Evolutionary conservation across 2,329 filamentous ascomycete genomes (phyloP), one percentile per base, ranked within the genome.

Genomic region (Sphaerulina vaccinii): DNA sequence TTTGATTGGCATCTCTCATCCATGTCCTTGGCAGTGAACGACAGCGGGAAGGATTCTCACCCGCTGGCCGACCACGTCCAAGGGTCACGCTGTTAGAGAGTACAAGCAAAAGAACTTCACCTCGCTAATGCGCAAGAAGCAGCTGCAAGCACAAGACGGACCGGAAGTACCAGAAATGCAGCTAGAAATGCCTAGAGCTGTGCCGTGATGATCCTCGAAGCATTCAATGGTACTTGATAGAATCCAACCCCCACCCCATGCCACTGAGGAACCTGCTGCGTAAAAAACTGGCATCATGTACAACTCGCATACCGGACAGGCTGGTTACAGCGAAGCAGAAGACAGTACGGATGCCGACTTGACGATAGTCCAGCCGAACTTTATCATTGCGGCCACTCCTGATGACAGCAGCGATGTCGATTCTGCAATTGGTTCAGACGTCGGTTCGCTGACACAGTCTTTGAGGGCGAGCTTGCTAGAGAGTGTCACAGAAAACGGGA

Each of bases 401-500:
- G 42, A 45, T 32, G 42, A 45, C 19, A 45, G 42, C 42, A 45
- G 42, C 22, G 49, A 51, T 27, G 16, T 15, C 6, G 49, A 51
- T 15, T 51, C 49, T n/a, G 49, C 40, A n/a, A 5, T 51, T 3
- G 49, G 49, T 18, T 13, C 33, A 15, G 41, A 51, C 23, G 33
- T 32, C 4, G 41, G 33, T 5, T 45, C 41, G 19, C 22, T 45
- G n/a, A 51, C 49, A 7, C 40, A 51, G 13, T 45, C 40, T 9
- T 9, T 51, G 2, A 32, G 49, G 18, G 36, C 33, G 33, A 45
- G 41, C 32, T 32, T 51, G 6, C 23, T 51, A 11, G 40, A 51
- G 18, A 39, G 33, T 16, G 49, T 51, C 11, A 37, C 29, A 9
- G 53, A 55, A n/a, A 52, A 55, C 23, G 53, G 53, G 35, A 16